phyloP scores from a whole-genome alignment of 106 monocot species.

The Iris macrosiphon region DNA sequence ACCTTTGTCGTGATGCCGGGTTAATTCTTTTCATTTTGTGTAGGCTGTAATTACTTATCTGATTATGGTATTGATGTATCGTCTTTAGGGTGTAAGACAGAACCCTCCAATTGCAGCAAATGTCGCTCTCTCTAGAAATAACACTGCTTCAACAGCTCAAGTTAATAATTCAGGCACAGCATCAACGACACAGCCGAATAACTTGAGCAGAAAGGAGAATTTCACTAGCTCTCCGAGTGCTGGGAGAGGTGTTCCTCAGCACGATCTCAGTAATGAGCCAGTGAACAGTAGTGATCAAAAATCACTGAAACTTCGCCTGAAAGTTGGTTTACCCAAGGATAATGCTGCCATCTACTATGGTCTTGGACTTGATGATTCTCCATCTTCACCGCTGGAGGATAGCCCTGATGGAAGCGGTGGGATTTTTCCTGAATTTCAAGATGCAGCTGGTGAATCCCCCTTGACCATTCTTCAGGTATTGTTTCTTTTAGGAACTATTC shows the following conservation, averaged over 20 bases:
- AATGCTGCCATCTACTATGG: slow-evolving; percentile 70
- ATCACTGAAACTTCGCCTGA: slow-evolving; percentile 76
- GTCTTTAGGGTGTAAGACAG: slow-evolving; percentile 9
- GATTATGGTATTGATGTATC: no score
- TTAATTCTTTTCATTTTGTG: background rate
- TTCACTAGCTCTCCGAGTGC: background rate
- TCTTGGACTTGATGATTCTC: slow-evolving; percentile 75
- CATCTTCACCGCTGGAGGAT: slow-evolving; percentile 62
- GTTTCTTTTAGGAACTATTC: background rate
- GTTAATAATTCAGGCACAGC: slow-evolving; percentile 5
- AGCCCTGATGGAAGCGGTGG: slow-evolving; percentile 36
- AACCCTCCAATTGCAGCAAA: slow-evolving; percentile 12
- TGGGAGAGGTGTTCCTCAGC: slow-evolving; percentile 6
- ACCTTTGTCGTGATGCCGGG: slow-evolving; percentile 1
- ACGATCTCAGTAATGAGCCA: slow-evolving; percentile 10
- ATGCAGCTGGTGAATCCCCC: slow-evolving; percentile 54
- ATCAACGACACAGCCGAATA: no score
- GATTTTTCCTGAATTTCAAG: slow-evolving; percentile 23
- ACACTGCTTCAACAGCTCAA: slow-evolving; percentile 9
- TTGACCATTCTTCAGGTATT: slow-evolving; percentile 57
- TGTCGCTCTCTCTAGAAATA: slow-evolving; percentile 30
- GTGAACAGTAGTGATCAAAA: slow-evolving; percentile 37
- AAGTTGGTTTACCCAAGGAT: slow-evolving; percentile 58
- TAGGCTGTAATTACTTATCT: background rate
- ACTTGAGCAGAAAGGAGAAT: slow-evolving; percentile 19